phyloP scores from a whole-genome alignment of 176 grass and related monocot species.

The Neostapfia colusana region DNA sequence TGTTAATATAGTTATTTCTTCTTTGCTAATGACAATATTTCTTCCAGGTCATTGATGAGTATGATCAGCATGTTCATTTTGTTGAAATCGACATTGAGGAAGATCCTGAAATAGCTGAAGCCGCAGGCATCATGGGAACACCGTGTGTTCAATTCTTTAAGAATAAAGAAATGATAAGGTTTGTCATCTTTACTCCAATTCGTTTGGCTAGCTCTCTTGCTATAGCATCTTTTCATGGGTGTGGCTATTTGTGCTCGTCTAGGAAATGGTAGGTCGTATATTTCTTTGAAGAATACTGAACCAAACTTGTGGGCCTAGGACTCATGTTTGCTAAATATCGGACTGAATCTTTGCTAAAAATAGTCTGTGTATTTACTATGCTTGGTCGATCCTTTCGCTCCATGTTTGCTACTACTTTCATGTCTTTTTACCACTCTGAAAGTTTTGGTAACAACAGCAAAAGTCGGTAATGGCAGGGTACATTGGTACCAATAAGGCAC shows the following conservation, averaged over 20 bases:
- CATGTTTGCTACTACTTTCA: not conserved
- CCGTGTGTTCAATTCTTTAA: conserved; percentile 99
- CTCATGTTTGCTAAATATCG: not conserved
- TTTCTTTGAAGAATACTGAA: not conserved
- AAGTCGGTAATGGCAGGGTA: not conserved
- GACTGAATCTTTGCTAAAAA: not conserved
- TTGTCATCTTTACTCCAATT: conserved; percentile 28
- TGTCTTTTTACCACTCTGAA: not conserved
- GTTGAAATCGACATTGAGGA: conserved; percentile 99
- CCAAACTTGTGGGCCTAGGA: not conserved
- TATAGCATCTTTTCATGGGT: conserved; percentile 3
- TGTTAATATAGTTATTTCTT: conserved; percentile 27
- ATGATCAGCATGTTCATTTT: conserved; percentile 63
- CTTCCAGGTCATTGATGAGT: conserved; percentile 92
- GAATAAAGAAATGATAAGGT: conserved; percentile 99
- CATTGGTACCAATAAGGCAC: not conserved
- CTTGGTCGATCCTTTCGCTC: not conserved
- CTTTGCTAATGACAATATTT: conserved; percentile 24
- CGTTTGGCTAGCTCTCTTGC: not conserved
- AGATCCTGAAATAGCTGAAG: conserved; percentile 97
- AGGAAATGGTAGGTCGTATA: conserved; percentile 19
- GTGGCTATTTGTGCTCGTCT: conserved; percentile 15
- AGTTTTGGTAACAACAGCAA: not conserved
- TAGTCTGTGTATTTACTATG: not conserved
- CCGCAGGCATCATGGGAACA: conserved; percentile 98